phyloP scores from a whole-genome alignment of 306 rosid genomes.

The Arachis stenosperma region DNA sequence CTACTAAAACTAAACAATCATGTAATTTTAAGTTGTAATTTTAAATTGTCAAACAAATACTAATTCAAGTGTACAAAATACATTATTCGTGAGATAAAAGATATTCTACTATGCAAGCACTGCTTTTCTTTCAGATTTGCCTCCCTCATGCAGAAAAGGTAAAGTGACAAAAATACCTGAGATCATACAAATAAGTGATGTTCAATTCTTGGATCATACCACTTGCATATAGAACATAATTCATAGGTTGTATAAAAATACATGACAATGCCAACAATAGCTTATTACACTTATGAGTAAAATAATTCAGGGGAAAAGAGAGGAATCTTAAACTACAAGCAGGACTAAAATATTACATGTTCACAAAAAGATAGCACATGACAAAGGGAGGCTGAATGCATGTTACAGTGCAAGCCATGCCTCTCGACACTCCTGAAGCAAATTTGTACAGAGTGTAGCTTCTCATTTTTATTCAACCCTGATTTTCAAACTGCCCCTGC shows the following conservation, averaged over 20 bases:
- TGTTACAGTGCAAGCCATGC: constrained; percentile 24
- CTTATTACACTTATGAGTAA: constrained; percentile 38
- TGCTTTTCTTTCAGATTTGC: too few relatives aligned
- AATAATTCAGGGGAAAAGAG: constrained; percentile 36
- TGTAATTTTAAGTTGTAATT: too few relatives aligned
- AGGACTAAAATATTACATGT: constrained; percentile 8
- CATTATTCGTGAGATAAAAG: too few relatives aligned
- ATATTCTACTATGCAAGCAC: too few relatives aligned
- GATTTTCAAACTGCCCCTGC: constrained; percentile 40
- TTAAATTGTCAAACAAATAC: too few relatives aligned
- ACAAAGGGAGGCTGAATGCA: constrained; percentile 43
- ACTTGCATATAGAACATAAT: neutral
- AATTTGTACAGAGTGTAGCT: constrained; percentile 50
- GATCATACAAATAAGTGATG: too few relatives aligned
- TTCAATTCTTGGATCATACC: constrained; percentile 28
- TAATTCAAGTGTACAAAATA: too few relatives aligned
- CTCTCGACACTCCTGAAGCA: constrained; percentile 43
- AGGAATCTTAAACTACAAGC: constrained; percentile 31
- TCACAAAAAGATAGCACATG: constrained; percentile 23
- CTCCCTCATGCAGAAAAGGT: too few relatives aligned
- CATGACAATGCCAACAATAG: constrained; percentile 32
- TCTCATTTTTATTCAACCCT: constrained; percentile 48
- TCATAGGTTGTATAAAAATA: constrained; percentile 10
- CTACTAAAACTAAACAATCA: too few relatives aligned
- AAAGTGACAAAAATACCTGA: too few relatives aligned